Conservation (phyloP, 495 filamentous ascomycete species). For the Aspergillus coremiiformis region DNA sequence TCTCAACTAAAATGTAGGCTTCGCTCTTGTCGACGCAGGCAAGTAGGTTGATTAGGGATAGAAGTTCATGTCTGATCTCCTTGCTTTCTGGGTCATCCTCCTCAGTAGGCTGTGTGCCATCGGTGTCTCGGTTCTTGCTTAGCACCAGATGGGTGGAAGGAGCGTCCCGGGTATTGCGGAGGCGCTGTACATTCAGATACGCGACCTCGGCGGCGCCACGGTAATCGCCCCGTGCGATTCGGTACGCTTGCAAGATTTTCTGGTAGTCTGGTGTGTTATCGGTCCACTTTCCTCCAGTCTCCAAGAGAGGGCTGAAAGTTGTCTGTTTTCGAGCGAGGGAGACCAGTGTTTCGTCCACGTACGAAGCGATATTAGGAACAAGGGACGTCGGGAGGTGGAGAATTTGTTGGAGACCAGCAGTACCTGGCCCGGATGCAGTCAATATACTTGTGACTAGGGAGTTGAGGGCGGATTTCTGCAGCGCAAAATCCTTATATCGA, state of each 20-base stretch:
- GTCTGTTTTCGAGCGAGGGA: conserved; percentile 40
- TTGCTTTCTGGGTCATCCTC: conserved; percentile 48
- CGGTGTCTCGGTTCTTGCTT: conserved; percentile 34
- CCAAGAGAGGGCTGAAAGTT: conserved; percentile 29
- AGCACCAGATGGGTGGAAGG: conserved; percentile 38
- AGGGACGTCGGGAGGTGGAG: conserved; percentile 55
- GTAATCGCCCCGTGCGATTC: conserved; percentile 74
- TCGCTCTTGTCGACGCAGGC: conserved; percentile 74
- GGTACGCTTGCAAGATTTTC: conserved; percentile 82
- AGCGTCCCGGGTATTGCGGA: conserved; percentile 43
- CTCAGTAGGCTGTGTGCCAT: conserved; percentile 47
- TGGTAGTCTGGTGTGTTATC: conserved; percentile 49
- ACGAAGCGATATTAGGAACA: conserved; percentile 63
- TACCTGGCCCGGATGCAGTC: conserved; percentile 52
- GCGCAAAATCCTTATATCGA: conserved; percentile 57
- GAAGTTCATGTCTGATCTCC: conserved; percentile 55
- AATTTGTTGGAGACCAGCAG: conserved; percentile 48
- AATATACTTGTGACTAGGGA: conserved; percentile 67
- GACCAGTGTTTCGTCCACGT: conserved; percentile 69
- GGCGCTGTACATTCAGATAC: conserved; percentile 54
- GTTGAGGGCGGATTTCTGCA: conserved; percentile 56
- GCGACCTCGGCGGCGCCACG: conserved; percentile 79
- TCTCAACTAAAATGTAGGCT: conserved; percentile 59
- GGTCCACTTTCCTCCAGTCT: conserved; percentile 24
- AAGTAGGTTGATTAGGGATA: conserved; percentile 82